Evolutionary conservation across 2,329 filamentous ascomycete species (phyloP).

Genomic region (Aspergillus brasiliensis): DNA sequence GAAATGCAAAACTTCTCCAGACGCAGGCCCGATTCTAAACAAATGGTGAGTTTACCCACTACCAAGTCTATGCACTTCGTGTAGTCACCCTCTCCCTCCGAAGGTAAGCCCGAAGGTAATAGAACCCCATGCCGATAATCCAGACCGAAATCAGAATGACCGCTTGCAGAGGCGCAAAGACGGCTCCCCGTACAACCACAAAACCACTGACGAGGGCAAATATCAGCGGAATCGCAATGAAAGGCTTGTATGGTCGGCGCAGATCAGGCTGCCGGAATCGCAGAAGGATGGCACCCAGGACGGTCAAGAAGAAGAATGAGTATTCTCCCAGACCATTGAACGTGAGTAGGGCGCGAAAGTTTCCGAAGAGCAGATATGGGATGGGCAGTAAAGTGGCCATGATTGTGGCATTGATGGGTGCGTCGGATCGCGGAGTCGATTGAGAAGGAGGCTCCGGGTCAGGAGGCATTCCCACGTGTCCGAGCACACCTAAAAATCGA

Average conservation of each 20-base stretch:
- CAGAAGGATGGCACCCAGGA: conserved; percentile 18
- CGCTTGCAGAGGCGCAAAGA: conserved; percentile 18
- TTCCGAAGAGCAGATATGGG: conserved; percentile 18
- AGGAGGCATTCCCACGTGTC: neutral
- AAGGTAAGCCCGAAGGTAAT: neutral
- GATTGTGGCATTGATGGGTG: conserved; percentile 19
- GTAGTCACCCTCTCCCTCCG: conserved; percentile 8
- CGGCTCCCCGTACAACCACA: conserved; percentile 14
- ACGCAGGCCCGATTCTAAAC: no score
- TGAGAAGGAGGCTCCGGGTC: neutral
- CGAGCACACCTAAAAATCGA: conserved; percentile 13
- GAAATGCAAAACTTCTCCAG: neutral
- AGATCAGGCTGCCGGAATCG: conserved; percentile 18
- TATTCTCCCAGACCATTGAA: conserved; percentile 23
- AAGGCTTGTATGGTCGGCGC: conserved; percentile 18
- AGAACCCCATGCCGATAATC: conserved; percentile 13
- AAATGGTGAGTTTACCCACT: neutral
- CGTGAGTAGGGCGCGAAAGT: conserved; percentile 20
- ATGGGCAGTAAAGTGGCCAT: conserved; percentile 15
- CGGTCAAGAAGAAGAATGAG: conserved; percentile 21
- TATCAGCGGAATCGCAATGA: conserved; percentile 8
- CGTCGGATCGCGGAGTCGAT: conserved; percentile 9
- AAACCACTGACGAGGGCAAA: conserved; percentile 19
- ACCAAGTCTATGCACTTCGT: neutral
- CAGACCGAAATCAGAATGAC: conserved; percentile 14